Conservation (phyloP, 164 flowering plant species). For the Stephania yunnanensis region DNA sequence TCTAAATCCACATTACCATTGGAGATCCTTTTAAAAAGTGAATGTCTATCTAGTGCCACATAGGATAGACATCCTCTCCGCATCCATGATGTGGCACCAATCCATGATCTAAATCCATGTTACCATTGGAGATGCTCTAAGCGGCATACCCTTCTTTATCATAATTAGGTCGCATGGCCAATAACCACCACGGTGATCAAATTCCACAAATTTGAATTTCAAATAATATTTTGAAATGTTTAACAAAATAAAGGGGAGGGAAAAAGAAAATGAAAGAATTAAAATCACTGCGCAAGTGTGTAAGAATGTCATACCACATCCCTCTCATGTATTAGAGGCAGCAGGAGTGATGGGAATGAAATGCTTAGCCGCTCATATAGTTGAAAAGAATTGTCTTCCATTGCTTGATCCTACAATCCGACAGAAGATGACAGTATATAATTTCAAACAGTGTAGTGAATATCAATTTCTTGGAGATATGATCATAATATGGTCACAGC, state of each 20-base stretch:
- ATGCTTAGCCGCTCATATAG: conserved; percentile 66
- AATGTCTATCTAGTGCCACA: no score
- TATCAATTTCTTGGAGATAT: background rate
- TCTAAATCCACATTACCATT: no score
- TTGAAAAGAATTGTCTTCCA: conserved; percentile 47
- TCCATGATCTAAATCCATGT: no score
- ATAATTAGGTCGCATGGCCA: no score
- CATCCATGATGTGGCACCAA: no score
- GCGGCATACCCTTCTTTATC: no score
- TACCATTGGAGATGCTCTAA: no score
- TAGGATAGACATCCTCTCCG: no score
- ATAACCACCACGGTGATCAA: no score
- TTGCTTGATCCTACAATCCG: conserved; percentile 38
- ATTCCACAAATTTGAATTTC: background rate
- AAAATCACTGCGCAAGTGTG: background rate
- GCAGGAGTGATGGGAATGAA: conserved; percentile 78
- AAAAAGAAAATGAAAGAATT: background rate
- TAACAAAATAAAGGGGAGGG: background rate
- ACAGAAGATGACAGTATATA: background rate
- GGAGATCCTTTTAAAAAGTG: no score
- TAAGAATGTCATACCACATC: conserved; percentile 47
- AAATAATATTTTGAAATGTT: background rate
- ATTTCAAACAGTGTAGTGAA: background rate
- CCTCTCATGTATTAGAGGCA: conserved; percentile 84
- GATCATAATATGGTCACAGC: background rate